These are phyloP conservation scores for Strobilomyces dryophilus DNA, from an alignment of 768 basidiomycete species.

Conservation along the genomic window DNA sequence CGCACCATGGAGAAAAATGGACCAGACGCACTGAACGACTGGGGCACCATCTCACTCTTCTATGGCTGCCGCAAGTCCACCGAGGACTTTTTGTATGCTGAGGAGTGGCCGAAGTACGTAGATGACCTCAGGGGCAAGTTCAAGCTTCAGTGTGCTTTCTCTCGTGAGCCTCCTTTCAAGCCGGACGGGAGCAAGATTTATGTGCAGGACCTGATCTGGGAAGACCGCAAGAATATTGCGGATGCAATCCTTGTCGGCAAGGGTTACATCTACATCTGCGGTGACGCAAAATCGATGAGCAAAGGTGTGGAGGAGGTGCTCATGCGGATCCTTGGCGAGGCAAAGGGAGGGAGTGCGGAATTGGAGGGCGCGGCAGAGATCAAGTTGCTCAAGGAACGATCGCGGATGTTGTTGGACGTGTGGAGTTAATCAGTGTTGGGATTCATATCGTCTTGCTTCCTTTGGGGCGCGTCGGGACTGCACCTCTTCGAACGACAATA, in stretches of 20 bases:
- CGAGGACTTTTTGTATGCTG: slow-evolving; percentile 91
- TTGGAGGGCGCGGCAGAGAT: slow-evolving; percentile 89
- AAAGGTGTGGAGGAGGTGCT: slow-evolving; percentile 92
- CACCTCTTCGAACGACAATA: slow-evolving; percentile 3
- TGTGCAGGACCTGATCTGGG: slow-evolving; percentile 96
- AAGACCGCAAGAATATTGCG: slow-evolving; percentile 77
- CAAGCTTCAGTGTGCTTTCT: slow-evolving; percentile 84
- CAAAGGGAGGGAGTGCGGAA: slow-evolving; percentile 85
- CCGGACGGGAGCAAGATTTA: slow-evolving; percentile 94
- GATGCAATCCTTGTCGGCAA: slow-evolving; percentile 90
- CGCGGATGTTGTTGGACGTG: slow-evolving; percentile 81
- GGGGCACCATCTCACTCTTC: slow-evolving; percentile 93
- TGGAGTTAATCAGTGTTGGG: slow-evolving; percentile 61
- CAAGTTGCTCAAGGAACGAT: slow-evolving; percentile 93
- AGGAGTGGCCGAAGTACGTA: slow-evolving; percentile 89
- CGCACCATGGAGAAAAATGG: slow-evolving; percentile 96
- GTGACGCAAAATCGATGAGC: slow-evolving; percentile 95
- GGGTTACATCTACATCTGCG: slow-evolving; percentile 97
- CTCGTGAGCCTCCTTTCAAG: slow-evolving; percentile 80
- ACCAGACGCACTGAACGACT: slow-evolving; percentile 86
- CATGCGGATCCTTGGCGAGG: slow-evolving; percentile 80
- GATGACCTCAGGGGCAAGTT: slow-evolving; percentile 91
- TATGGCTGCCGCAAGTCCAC: slow-evolving; percentile 90
- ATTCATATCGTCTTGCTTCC: background rate
- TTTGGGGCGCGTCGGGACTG: background rate